Conservation (phyloP, 305 asterid genomes). For the Lippia alba region DNA sequence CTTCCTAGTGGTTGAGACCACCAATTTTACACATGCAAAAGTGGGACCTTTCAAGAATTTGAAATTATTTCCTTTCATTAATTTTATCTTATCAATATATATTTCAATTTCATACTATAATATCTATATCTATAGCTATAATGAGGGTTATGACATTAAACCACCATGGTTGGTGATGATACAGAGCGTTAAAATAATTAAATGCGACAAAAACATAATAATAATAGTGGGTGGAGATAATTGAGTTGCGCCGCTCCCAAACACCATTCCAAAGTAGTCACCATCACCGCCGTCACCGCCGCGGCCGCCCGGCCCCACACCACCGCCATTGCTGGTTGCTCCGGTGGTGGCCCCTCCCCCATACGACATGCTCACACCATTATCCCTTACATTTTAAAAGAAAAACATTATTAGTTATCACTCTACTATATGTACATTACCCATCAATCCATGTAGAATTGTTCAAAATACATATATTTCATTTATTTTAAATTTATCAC, state of each 20-base stretch:
- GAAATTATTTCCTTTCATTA: neutral
- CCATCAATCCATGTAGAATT: neutral
- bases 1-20: neutral
- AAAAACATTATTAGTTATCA: neutral
- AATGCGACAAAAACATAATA: constrained; percentile 44
- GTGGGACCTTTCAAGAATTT: constrained; percentile 24
- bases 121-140: constrained; percentile 33
- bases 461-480: neutral
- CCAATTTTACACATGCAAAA: constrained; percentile 19
- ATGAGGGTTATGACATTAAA: constrained; percentile 40
- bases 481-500: too few species aligned
- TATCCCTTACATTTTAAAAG: constrained; percentile 38
- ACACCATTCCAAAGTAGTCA: constrained; percentile 43
- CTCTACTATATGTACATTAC: neutral
- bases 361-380: constrained; percentile 41
- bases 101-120: constrained; percentile 4
- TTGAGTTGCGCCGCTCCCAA: constrained; percentile 51
- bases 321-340: constrained; percentile 36
- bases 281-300: constrained; percentile 32
- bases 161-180: constrained; percentile 47
- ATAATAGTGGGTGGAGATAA: constrained; percentile 40
- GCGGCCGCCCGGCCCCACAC: constrained; percentile 36
- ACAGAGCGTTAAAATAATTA: constrained; percentile 48
- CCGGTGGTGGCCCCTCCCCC: constrained; percentile 44
- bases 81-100: constrained; percentile 21